These are phyloP conservation scores for Solanum stenotomum DNA, from an alignment of 257 asterid genomes.

Conservation along the genomic window DNA sequence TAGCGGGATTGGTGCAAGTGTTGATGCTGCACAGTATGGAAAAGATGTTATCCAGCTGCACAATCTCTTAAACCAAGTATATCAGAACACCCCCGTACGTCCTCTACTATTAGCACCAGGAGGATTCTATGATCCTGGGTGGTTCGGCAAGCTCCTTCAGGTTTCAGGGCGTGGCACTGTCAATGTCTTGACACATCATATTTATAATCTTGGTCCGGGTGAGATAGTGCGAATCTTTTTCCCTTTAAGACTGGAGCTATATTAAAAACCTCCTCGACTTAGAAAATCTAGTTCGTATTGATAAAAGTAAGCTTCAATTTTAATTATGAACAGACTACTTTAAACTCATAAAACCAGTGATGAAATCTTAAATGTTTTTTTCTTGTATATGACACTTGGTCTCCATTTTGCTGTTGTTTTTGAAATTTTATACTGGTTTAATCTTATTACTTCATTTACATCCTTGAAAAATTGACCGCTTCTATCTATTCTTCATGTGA, in stretches of 20 bases:
- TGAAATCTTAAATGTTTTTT: neutral
- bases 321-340: neutral
- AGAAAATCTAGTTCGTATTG: neutral
- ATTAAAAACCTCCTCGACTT: neutral
- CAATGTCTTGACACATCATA: conserved; percentile 63
- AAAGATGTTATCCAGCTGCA: conserved; percentile 48
- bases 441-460: neutral
- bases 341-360: neutral
- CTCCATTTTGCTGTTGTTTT: neutral
- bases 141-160: conserved; percentile 63
- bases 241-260: neutral
- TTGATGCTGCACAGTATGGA: conserved; percentile 61
- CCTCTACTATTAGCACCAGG: conserved; percentile 80
- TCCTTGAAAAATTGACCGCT: neutral
- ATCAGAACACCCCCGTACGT: conserved; percentile 20
- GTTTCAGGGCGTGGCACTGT: conserved; percentile 56
- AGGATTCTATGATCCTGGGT: conserved; percentile 78
- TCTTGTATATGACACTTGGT: neutral
- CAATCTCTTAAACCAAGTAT: conserved; percentile 38
- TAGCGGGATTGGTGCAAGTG: conserved; percentile 77
- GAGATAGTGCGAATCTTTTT: neutral
- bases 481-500: neutral
- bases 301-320: neutral
- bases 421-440: neutral
- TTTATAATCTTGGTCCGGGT: conserved; percentile 91